phyloP scores from a whole-genome alignment of 805 yeast genomes.

The Suhomyces faveliae region DNA sequence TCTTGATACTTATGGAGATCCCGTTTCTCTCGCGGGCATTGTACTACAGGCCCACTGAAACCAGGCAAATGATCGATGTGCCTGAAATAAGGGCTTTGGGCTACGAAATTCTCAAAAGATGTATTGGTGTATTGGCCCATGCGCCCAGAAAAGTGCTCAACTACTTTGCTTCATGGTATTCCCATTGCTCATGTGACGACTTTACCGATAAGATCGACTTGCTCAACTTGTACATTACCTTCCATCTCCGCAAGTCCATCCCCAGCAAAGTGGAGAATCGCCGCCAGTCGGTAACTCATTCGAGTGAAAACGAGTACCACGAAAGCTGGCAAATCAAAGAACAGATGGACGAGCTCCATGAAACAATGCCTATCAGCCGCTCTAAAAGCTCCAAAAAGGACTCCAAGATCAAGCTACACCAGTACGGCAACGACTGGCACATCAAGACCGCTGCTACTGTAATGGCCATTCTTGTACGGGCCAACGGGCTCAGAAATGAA shows the following conservation, averaged over 20 bases:
- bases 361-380: not conserved
- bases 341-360: constrained; percentile 10
- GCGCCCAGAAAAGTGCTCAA: constrained; percentile 36
- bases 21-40: constrained; percentile 57
- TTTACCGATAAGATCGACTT: constrained; percentile 61
- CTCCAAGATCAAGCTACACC: constrained; percentile 47
- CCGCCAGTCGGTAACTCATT: constrained; percentile 6
- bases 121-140: constrained; percentile 65
- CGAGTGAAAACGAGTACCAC: constrained; percentile 20
- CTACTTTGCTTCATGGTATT: constrained; percentile 56
- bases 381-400: constrained; percentile 8
- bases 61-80: constrained; percentile 34
- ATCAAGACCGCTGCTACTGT: constrained; percentile 63
- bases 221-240: constrained; percentile 73
- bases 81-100: constrained; percentile 55
- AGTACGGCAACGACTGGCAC: constrained; percentile 83
- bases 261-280: constrained; percentile 27
- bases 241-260: constrained; percentile 58
- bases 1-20: constrained; percentile 64
- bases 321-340: constrained; percentile 23
- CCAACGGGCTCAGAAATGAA: constrained; percentile 41
- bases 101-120: constrained; percentile 68
- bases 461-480: constrained; percentile 53
- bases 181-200: constrained; percentile 39
- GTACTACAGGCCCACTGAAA: constrained; percentile 29